phyloP scores from a whole-genome alignment of 2,329 filamentous ascomycete genomes.

The Fusarium hainanense region DNA sequence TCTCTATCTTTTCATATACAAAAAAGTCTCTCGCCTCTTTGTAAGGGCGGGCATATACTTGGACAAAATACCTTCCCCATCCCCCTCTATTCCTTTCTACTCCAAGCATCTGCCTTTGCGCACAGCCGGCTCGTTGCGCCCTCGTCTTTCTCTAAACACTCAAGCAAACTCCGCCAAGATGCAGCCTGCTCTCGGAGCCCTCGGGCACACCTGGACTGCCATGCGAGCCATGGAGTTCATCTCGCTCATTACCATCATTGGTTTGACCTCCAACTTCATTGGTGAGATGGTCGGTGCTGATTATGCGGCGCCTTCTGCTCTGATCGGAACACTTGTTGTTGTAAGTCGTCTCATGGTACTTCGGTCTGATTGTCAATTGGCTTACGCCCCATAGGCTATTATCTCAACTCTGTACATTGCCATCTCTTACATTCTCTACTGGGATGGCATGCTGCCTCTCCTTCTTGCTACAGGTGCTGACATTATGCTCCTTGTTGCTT shows the following conservation, averaged over 20 bases:
- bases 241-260: conserved; percentile 80
- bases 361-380: not conserved
- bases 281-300: conserved; percentile 75
- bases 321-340: conserved; percentile 82
- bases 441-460: conserved; percentile 79
- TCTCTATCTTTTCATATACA: conserved; percentile 6
- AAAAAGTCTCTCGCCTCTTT: conserved; percentile 33
- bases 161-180: conserved; percentile 51
- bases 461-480: conserved; percentile 76
- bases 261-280: conserved; percentile 85
- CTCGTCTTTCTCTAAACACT: conserved; percentile 58
- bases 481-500: conserved; percentile 75
- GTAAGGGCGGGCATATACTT: conserved; percentile 35
- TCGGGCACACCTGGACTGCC: conserved; percentile 82
- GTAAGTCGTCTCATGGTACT: conserved; percentile 64
- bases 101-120: conserved; percentile 56
- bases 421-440: conserved; percentile 84
- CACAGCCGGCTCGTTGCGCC: conserved; percentile 54
- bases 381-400: conserved; percentile 68
- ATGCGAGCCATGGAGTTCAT: conserved; percentile 77
- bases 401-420: conserved; percentile 82
- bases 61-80: conserved; percentile 51
- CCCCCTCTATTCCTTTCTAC: conserved; percentile 54
- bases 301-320: conserved; percentile 73
- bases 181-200: conserved; percentile 71